Base-by-base conservation (phyloP, 2,329 filamentous ascomycete genomes). In the Colletotrichum musicola region DNA sequence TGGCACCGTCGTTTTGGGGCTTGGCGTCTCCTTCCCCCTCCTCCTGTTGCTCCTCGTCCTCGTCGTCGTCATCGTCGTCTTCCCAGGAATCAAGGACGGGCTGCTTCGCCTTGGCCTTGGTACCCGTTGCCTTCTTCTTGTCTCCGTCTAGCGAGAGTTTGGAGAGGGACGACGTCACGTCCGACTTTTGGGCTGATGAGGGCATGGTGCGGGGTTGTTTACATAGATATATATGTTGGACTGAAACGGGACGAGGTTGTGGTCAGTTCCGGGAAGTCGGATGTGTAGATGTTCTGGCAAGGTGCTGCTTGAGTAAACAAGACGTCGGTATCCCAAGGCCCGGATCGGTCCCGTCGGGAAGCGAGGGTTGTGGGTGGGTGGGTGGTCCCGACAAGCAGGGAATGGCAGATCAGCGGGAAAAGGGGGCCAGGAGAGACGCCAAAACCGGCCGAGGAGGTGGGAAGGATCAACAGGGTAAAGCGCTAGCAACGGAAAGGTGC, bases 61-160 rank as follows among this genome's bases (percentile, higher is more conserved):
- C 75, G 7, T 54, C 51, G 60, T 63, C 58, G 6, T 63, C 25
- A 12, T 70, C 69, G 49, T 92, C 92, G 74, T 96, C 83, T 30
- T 85, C 83, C 83, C 83, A 85, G 1, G 83, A 84, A 51, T 85
- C 83, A 6, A 74, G 76, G 1, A 84, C 76, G 30, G 72, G 71
- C 61, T 77, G 73, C 60, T 78, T 77, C 40, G 71, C 54, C 54
- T 75, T 75, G 16, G 72, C 35, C 64, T 79, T 78, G 63, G 74
- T 68, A 44, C 59, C 13, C 18, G 70, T 27, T 25, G 46, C 9
- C 6, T 14, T 16, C 44, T 73, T 70, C 3, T 73, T 72, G 35
- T 68, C 59, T 18, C 68, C 69, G 47, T 75, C 72, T 42, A 81
- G 69, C 20, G 74, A 75, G 35, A 82, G 75, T 16, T 75, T 76